Evolutionary conservation across 2,329 filamentous ascomycete genomes (phyloP).

Genomic region (Chalaropsis thielavioides): DNA sequence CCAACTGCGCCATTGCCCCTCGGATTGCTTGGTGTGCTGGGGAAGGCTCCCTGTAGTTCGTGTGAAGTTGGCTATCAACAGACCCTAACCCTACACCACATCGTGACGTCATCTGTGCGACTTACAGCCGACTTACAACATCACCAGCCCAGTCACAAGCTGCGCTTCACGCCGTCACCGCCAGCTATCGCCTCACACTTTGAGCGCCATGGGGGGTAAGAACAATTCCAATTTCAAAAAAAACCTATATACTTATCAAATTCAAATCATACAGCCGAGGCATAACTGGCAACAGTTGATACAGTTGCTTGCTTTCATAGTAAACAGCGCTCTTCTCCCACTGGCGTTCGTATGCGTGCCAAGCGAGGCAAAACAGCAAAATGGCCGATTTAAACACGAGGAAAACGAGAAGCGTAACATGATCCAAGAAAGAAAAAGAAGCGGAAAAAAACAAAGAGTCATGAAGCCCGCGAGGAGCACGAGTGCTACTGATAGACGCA

Average conservation of each 20-base stretch:
- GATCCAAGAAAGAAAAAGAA: background rate
- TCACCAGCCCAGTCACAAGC: too few relatives aligned
- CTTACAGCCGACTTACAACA: too few relatives aligned
- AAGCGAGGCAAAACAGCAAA: background rate
- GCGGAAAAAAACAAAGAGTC: too few relatives aligned
- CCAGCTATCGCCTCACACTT: too few relatives aligned
- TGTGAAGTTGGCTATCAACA: background rate
- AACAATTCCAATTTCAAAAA: background rate
- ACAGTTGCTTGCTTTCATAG: background rate
- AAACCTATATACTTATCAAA: background rate
- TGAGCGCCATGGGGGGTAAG: too few relatives aligned
- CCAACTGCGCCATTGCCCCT: background rate
- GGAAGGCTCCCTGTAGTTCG: background rate
- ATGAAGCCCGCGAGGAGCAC: background rate
- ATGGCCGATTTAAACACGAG: background rate
- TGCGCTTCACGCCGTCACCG: too few relatives aligned
- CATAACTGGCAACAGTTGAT: background rate
- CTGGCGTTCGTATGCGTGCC: background rate
- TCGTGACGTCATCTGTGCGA: background rate
- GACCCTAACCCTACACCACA: background rate
- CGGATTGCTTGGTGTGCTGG: background rate
- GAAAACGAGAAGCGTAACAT: background rate
- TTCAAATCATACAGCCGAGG: background rate
- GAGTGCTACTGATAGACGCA: too few relatives aligned
- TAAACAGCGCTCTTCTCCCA: background rate